These are phyloP conservation scores for Neurospora sp. DNA, from an alignment of 495 filamentous ascomycete species.

Conservation along the genomic window DNA sequence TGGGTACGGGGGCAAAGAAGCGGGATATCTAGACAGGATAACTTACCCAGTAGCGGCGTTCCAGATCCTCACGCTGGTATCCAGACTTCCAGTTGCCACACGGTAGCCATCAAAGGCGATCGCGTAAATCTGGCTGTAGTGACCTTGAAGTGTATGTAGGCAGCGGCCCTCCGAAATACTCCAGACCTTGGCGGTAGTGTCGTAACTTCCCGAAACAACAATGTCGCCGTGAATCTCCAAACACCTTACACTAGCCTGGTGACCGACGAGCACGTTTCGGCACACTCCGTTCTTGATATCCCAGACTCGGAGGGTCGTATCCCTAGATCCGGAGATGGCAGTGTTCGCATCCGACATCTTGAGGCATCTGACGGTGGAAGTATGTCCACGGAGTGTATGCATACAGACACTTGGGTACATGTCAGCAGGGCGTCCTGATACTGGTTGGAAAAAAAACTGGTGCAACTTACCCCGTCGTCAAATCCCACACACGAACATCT, in stretches of 20 bases:
- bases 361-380: conserved; percentile 89
- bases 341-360: conserved; percentile 94
- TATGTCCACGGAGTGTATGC: conserved; percentile 87
- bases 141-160: conserved; percentile 78
- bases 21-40: not conserved
- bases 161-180: conserved; percentile 91
- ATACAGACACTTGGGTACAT: conserved; percentile 45
- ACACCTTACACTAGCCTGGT: conserved; percentile 94
- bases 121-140: conserved; percentile 98
- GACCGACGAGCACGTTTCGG: conserved; percentile 84
- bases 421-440: conserved; percentile 13
- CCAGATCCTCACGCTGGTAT: conserved; percentile 96
- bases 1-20: not conserved
- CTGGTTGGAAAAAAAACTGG: not conserved
- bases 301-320: conserved; percentile 92
- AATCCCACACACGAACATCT: conserved; percentile 95
- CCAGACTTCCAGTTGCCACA: conserved; percentile 93
- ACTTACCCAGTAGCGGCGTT: conserved; percentile 80
- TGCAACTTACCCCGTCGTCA: conserved; percentile 74
- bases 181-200: conserved; percentile 95
- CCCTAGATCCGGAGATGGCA: conserved; percentile 90
- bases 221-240: conserved; percentile 92
- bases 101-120: conserved; percentile 90
- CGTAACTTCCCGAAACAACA: conserved; percentile 93
- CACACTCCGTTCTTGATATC: conserved; percentile 81